phyloP scores from a whole-genome alignment of 805 yeast species.

The Priceomyces carsonii region DNA sequence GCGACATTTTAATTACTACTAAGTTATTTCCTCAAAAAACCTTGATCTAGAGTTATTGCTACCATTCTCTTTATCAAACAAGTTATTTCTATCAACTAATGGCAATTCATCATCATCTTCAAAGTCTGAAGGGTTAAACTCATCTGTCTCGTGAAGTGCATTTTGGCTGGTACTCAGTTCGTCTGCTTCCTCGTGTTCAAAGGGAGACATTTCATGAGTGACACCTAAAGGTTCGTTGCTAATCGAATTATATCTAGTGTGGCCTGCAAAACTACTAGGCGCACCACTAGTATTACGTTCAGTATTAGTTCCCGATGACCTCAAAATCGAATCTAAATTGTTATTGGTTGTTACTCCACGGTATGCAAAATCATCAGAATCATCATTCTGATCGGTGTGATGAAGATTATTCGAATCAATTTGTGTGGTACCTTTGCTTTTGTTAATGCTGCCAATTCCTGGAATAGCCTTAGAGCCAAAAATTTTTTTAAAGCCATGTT shows the following conservation, averaged over 20 bases:
- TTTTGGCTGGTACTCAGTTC: conserved; percentile 3
- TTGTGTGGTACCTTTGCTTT: conserved; percentile 29
- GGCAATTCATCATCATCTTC: conserved; percentile 15
- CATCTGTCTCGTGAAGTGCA: conserved; percentile 1
- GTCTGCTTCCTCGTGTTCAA: conserved; percentile 11
- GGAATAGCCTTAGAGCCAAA: conserved; percentile 26
- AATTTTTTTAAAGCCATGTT: conserved; percentile 28
- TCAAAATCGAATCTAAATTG: conserved; percentile 42
- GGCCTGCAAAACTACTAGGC: conserved; percentile 15
- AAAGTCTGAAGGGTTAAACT: conserved; percentile 19
- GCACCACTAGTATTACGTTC: conserved; percentile 12
- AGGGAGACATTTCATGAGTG: conserved; percentile 21
- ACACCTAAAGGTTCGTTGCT: conserved; percentile 21
- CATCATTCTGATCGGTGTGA: conserved; percentile 11
- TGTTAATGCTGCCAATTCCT: conserved; percentile 9
- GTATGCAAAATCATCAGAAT: conserved; percentile 37
- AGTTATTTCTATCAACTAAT: conserved; percentile 7
- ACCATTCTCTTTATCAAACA: conserved; percentile 10
- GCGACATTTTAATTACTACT: conserved; percentile 3
- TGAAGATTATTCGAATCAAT: conserved; percentile 10
- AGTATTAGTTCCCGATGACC: conserved; percentile 16
- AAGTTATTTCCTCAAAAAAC: conserved; percentile 19
- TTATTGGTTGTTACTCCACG: conserved; percentile 46
- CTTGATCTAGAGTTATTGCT: conserved; percentile 21
- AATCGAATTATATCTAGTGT: conserved; percentile 28